Percentiles rank a stretch among this genome's conserved stretches.
Conservation (phyloP, 495 filamentous ascomycete genomes). For the Bacidia rubella region DNA sequence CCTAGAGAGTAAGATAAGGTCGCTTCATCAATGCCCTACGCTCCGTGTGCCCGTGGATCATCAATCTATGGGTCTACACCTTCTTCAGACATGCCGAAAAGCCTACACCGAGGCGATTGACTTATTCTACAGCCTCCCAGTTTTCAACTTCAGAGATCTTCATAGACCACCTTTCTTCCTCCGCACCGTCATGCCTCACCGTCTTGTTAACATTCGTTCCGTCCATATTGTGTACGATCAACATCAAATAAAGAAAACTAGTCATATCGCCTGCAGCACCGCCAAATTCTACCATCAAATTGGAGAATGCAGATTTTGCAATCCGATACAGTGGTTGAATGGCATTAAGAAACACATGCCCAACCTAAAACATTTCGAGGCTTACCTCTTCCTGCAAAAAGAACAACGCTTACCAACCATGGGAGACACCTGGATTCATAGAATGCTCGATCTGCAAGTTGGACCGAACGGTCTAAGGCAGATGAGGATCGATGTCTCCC, state of each 20-base stretch:
- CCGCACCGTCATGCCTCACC: conserved; percentile 11
- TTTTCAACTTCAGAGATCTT: conserved; percentile 11
- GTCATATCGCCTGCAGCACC: conserved; percentile 1
- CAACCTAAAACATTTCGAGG: conserved; percentile 9
- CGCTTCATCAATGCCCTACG: neutral
- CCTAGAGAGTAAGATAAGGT: neutral
- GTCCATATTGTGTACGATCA: conserved; percentile 14
- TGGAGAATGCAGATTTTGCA: conserved; percentile 12
- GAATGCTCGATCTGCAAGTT: conserved; percentile 10
- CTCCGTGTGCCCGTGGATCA: neutral
- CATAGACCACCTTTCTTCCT: conserved; percentile 12
- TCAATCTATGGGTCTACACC: neutral
- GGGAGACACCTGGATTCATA: conserved; percentile 9
- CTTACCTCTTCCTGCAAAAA: conserved; percentile 8
- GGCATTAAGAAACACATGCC: conserved; percentile 11
- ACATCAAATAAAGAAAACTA: neutral
- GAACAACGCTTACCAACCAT: neutral
- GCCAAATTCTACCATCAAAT: conserved; percentile 8
- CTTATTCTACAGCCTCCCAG: conserved; percentile 11
- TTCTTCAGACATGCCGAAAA: conserved; percentile 10
- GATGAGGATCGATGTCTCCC: conserved; percentile 7
- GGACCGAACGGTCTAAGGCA: conserved; percentile 13
- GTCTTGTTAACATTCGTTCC: conserved; percentile 9
- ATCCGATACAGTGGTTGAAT: conserved; percentile 10
- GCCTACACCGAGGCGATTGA: conserved; percentile 12